Base-by-base conservation (phyloP, 176 grass and related monocot species). In the Calamus simplicifolius region DNA sequence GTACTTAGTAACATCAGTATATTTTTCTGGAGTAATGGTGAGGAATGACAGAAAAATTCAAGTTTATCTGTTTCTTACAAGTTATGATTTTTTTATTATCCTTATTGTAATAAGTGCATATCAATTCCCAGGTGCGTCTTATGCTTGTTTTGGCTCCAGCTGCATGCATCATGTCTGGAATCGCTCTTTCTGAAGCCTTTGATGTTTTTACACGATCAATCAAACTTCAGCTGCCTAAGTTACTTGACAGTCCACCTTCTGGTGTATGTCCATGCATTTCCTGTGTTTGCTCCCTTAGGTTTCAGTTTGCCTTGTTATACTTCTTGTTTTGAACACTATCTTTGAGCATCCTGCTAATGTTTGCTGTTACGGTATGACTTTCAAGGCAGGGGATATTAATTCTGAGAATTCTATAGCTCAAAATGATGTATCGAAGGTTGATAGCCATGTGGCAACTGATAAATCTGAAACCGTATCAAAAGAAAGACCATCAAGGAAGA, bases 21-120 rank as follows among this genome's bases (percentile, higher is more conserved):
- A 99, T 77, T 99, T 99, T 78, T 93, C 94, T 83, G 94, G 94
- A 81, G 94, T 99, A 38, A 99, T 99, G 94, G 94, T 89, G 87
- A 83, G 81, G 70, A 69, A 73, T 16, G 38, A 65, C 6, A 43
- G 51, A 43, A 6, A 3, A 66, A 58, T 58, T 25, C 38, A 79
- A 58, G 4, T 57, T 27, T 35, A 35, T 2, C 3, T 5, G 14
- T 25, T 29, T 71, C 50, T 15, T 28, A 6, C 55, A 57, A 14
- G 35, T 51, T 51, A 35, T 25, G 62, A 54, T 67, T 29, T 57
- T 79, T 38, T 75, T 64, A 58, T 27, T 57, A 43, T 16, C 14
- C 17, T 70, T 51, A 35, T 56, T 5, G 52, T 58, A 5, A 59
- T 71, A 67, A 18, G 18, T 67, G 51, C 23, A 26, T 16, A 21